Evolutionary conservation across 2,329 filamentous ascomycete genomes (phyloP), one percentile per base, ranked within the genome.

Genomic region (Rachicladosporium sp.): DNA sequence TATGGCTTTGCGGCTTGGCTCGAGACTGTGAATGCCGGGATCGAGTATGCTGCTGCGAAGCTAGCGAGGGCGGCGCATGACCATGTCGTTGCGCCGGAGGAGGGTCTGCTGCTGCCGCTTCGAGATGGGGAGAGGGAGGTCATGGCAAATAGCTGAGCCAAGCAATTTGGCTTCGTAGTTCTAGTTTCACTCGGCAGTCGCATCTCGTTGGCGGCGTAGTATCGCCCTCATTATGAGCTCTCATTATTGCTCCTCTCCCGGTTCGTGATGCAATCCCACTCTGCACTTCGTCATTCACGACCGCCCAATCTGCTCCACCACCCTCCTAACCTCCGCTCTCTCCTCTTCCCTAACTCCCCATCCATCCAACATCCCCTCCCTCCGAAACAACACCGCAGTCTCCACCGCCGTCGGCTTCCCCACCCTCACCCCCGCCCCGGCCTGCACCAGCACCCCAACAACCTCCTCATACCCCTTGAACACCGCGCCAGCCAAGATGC

Each of bases 381-480:
- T 60, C 48, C 56, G 58, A 40, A 70, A 69, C 66, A 69, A 68
- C 37, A 53, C 55, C 41, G 66, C 67, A 43, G 58, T 56, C 45
- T 70, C 63, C 33, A 66, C 56, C n/a, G 66, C 67, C 56, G 59
- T 66, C 31, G 66, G 65, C 44, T 63, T 60, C 10, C 67, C 67
- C 10, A 51, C 50, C 13, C 45, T 40, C 4, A 65, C 36, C 51
- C 67, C 62, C 41, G 64, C 66, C 2, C 62, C 64, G 1, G 51
- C 58, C 31, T 66, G 61, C 40, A 61, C 58, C 44, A 72, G 38
- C 30, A 62, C 70, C 54, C 73, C 71, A 7, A 84, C 70, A 2
- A 84, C 74, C 3, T 70, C 72, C 40, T 73, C 69, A 52, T 80
- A 77, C 8, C 74, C 74, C 59, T 85, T 85, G 57, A 85, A 85